phyloP scores from a whole-genome alignment of 192 early-diverging fungal genomes.

The Coemansia umbellata region DNA sequence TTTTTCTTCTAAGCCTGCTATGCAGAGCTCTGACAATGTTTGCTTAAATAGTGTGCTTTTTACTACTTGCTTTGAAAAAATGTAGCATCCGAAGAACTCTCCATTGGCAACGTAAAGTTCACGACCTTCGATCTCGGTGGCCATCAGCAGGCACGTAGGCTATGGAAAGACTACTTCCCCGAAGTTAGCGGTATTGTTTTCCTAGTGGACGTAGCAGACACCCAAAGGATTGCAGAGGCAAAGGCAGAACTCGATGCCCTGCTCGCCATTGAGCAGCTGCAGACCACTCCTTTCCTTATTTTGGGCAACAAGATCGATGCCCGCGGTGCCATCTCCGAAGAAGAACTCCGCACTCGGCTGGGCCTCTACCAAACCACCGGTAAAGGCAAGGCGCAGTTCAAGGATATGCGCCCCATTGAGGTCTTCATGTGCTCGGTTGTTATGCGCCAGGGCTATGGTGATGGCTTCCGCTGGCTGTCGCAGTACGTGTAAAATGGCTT shows the following conservation, averaged over 20 bases:
- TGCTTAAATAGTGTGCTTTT: too few relatives aligned
- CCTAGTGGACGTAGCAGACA: slow-evolving; percentile 91
- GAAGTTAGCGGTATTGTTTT: slow-evolving; percentile 98
- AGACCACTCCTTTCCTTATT: slow-evolving; percentile 89
- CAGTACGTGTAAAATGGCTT: slow-evolving; percentile 80
- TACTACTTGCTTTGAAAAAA: too few relatives aligned
- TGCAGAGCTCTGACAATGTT: too few relatives aligned
- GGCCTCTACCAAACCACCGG: slow-evolving; percentile 98
- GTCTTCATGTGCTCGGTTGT: slow-evolving; percentile 99
- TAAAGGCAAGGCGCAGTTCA: slow-evolving; percentile 93
- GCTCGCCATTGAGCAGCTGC: slow-evolving; percentile 90
- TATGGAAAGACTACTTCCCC: slow-evolving; percentile 99
- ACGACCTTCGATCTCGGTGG: slow-evolving; percentile 98
- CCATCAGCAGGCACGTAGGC: slow-evolving; percentile 91
- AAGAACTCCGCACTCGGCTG: slow-evolving; percentile 78
- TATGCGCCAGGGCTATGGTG: slow-evolving; percentile 97
- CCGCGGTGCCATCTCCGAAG: slow-evolving; percentile 88
- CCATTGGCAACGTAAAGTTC: slow-evolving; percentile 95
- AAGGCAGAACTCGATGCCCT: slow-evolving; percentile 95
- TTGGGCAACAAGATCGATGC: slow-evolving; percentile 99
- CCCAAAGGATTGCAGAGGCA: slow-evolving; percentile 77
- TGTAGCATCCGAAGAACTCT: slow-evolving; percentile 84
- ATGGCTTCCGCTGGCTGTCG: slow-evolving; percentile 88
- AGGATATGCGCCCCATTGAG: slow-evolving; percentile 95
- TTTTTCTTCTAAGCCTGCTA: neutral